Evolutionary conservation across 73 alveolate genomes (phyloP).

Genomic region (Paramecium tetraurelia): DNA sequence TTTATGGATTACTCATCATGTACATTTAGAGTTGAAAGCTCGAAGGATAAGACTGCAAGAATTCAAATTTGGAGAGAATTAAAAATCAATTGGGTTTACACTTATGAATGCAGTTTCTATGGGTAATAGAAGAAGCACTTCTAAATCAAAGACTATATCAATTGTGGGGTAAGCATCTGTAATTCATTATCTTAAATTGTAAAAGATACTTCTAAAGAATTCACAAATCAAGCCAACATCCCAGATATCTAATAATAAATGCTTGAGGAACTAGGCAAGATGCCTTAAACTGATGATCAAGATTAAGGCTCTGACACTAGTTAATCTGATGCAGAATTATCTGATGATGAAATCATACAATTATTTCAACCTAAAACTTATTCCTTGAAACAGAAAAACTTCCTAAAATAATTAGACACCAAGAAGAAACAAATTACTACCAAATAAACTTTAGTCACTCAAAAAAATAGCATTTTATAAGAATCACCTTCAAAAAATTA

Average conservation of each 20-base stretch:
- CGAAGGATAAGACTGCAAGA: constrained; percentile 81
- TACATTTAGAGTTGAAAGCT: constrained; percentile 71
- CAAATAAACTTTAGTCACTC: neutral
- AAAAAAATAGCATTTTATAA: neutral
- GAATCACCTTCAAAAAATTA: constrained; percentile 1
- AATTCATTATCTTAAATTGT: constrained; percentile 48
- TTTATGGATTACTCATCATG: constrained; percentile 66
- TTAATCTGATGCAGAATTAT: constrained; percentile 50
- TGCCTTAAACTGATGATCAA: constrained; percentile 53
- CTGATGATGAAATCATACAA: constrained; percentile 55
- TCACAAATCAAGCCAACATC: neutral
- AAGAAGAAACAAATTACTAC: neutral
- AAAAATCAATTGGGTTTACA: constrained; percentile 48
- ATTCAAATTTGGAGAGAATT: constrained; percentile 75
- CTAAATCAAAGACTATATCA: constrained; percentile 44
- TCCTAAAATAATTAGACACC: neutral
- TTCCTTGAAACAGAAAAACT: neutral
- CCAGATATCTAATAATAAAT: neutral
- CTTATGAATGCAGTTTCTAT: constrained; percentile 60
- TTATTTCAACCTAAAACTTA: constrained; percentile 39
- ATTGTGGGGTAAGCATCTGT: constrained; percentile 46
- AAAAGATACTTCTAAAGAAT: constrained; percentile 51
- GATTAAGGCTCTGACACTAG: constrained; percentile 60
- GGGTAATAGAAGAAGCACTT: constrained; percentile 51
- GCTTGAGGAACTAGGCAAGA: constrained; percentile 34